These are phyloP conservation scores for Trichocladium antarcticum DNA, from an alignment of 495 filamentous ascomycete genomes.

Conservation along the genomic window DNA sequence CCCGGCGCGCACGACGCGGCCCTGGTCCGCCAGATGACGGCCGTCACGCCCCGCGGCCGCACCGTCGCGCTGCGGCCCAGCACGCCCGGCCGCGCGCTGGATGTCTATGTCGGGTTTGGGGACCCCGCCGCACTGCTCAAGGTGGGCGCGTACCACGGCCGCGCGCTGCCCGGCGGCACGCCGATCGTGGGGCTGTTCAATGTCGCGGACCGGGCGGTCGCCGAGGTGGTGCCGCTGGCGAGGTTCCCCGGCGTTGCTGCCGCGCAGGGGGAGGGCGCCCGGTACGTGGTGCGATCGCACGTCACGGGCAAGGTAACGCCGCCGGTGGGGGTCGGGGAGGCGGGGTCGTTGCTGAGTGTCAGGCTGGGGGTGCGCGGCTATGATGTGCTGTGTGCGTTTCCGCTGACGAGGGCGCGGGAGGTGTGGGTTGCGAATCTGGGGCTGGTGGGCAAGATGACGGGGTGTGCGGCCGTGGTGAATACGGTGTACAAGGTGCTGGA, in stretches of 20 bases:
- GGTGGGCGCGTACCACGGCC: conserved; percentile 57
- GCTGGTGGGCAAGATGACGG: conserved; percentile 81
- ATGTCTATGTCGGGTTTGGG: conserved; percentile 64
- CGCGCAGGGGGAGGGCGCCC: conserved; percentile 13
- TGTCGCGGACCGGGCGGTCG: conserved; percentile 43
- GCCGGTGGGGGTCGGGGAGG: conserved; percentile 31
- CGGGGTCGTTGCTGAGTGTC: conserved; percentile 43
- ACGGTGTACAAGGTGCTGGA: conserved; percentile 45
- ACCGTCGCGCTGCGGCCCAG: conserved; percentile 70
- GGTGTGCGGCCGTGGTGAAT: conserved; percentile 60
- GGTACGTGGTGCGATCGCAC: conserved; percentile 66
- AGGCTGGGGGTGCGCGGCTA: conserved; percentile 54
- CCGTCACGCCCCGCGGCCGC: conserved; percentile 49
- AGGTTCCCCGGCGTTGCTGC: conserved; percentile 59
- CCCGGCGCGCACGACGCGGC: conserved; percentile 67
- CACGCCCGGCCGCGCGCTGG: conserved; percentile 54
- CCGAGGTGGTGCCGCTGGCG: conserved; percentile 55
- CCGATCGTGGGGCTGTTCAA: conserved; percentile 82
- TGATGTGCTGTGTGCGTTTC: conserved; percentile 73
- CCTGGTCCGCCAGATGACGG: conserved; percentile 68
- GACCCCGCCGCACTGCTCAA: conserved; percentile 49
- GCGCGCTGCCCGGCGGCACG: conserved; percentile 48
- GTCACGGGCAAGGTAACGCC: conserved; percentile 51
- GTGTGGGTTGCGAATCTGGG: conserved; percentile 59
- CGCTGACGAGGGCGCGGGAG: conserved; percentile 43